Conservation (phyloP, 2,329 filamentous ascomycete genomes). For the Scedosporium dehoogii region DNA sequence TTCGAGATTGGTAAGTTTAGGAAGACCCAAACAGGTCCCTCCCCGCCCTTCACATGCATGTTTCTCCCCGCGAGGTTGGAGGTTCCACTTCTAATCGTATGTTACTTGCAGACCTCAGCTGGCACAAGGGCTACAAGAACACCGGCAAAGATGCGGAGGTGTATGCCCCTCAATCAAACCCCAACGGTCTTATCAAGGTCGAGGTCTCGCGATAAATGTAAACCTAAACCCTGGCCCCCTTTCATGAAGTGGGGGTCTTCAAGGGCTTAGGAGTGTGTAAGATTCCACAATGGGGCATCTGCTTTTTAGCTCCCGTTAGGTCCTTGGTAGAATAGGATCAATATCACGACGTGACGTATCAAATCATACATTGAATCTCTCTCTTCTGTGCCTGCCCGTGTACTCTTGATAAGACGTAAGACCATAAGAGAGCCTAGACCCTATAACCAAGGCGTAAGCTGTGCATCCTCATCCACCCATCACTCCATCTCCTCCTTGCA, state of each 20-base stretch:
- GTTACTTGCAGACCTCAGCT: slow-evolving; percentile 63
- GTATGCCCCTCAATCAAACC: slow-evolving; percentile 83
- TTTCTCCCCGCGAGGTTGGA: background rate
- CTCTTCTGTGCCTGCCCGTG: background rate
- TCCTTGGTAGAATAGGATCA: background rate
- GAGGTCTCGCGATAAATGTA: slow-evolving; percentile 54
- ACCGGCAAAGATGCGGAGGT: slow-evolving; percentile 93
- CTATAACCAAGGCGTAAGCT: too few relatives aligned
- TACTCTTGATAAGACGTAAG: background rate
- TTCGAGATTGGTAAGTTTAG: slow-evolving; percentile 74
- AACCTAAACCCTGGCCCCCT: slow-evolving; percentile 15
- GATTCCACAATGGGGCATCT: background rate
- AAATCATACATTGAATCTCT: background rate
- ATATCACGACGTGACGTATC: slow-evolving; percentile 1
- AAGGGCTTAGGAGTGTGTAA: background rate
- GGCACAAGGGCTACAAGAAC: slow-evolving; percentile 94
- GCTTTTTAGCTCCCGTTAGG: background rate
- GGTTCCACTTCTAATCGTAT: background rate
- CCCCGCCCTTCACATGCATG: background rate
- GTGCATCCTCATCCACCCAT: too few relatives aligned
- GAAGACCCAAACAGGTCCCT: background rate
- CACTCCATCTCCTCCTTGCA: too few relatives aligned
- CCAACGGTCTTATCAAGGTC: slow-evolving; percentile 93
- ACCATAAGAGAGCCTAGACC: too few relatives aligned
- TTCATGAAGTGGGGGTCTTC: background rate